A percentile compares a stretch with the other conserved stretches of the same genome.
Evolutionary conservation across 768 basidiomycete species (phyloP).

Genomic region (Pilatotrama ljubarskyi): DNA sequence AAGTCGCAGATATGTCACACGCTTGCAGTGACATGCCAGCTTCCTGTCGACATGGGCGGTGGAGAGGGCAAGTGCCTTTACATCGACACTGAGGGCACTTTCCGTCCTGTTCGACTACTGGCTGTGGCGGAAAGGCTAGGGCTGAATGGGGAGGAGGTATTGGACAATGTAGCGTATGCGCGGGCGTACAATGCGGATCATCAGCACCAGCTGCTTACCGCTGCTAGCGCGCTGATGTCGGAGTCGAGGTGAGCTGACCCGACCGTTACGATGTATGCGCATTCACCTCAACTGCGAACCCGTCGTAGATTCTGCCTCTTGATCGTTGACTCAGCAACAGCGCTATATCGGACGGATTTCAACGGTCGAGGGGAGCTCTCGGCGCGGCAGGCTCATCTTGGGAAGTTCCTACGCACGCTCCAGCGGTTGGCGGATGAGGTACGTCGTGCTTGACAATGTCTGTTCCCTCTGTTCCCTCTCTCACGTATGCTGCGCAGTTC

Average conservation of each 20-base stretch:
- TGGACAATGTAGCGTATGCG: conserved; percentile 98
- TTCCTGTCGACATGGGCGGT: conserved; percentile 96
- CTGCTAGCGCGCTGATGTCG: conserved; percentile 97
- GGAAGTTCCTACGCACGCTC: conserved; percentile 90
- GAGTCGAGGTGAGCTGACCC: conserved; percentile 79
- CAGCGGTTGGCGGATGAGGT: conserved; percentile 97
- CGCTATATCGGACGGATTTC: conserved; percentile 94
- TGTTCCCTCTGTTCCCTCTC: conserved; percentile 11
- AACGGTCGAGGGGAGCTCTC: conserved; percentile 94
- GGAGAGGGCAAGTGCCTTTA: conserved; percentile 99
- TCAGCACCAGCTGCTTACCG: conserved; percentile 85
- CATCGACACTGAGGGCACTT: conserved; percentile 99
- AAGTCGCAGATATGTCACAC: conserved; percentile 99
- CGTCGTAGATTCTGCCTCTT: conserved; percentile 84
- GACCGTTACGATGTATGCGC: conserved; percentile 24
- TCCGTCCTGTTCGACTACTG: conserved; percentile 92
- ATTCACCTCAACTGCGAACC: conserved; percentile 10
- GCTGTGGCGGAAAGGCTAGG: conserved; percentile 96
- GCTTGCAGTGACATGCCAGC: conserved; percentile 95
- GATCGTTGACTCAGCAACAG: conserved; percentile 95
- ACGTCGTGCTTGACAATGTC: conserved; percentile 24
- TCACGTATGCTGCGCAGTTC: conserved; percentile 54
- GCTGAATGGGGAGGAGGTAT: conserved; percentile 95
- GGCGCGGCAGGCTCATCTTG: conserved; percentile 92
- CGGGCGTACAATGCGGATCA: conserved; percentile 99